Base-by-base conservation (phyloP, 805 yeast species). In the Candida hispaniensis region DNA sequence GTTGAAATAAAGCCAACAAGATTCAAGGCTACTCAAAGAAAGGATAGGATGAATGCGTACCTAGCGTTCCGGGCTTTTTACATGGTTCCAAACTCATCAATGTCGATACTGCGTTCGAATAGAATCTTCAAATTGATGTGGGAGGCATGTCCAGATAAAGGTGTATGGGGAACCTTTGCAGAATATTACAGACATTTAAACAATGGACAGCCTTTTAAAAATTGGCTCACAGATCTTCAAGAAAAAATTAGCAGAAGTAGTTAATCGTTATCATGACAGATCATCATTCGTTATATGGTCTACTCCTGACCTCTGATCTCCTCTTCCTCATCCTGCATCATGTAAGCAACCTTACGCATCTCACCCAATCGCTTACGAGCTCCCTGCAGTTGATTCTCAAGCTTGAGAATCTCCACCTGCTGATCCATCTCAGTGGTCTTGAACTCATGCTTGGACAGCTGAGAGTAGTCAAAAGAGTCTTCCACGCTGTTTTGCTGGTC, bases 381-480 rank as follows among this genome's bases (percentile, higher is more conserved):
- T 13, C 69, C 55, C 29, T 59, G 60, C 46, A 85, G 63, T 28
- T 78, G 69, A 47, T 79, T 79, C 49, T 83, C 94, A 39, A 83
- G 63, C 55, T 79, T 80, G 56, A 83, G 63, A 33, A 85, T 83
- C 51, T 80, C 86, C 5, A 83, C 94, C 54, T 83, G 95, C 55
- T 82, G 94, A 51, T 82, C 93, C 93, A 83, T 80, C 48, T 85
- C 91, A 14, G 72, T 69, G 0, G 93, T 79, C 56, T 78, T 79
- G 47, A 80, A 82, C 55, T 82, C 93, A 52, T 79, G 81, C 18
- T 79, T 69, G 6, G 81, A 65, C 39, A 81, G 56, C 48, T 67
- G 69, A 14, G 79, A 64, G 51, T 75, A 79, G 53, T 85, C 93
- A 39, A 75, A 58, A 20, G 62, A 64, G 15, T 62, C 58, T 5